Conservation (phyloP, 257 asterid species). For the Asclepias syriaca region DNA sequence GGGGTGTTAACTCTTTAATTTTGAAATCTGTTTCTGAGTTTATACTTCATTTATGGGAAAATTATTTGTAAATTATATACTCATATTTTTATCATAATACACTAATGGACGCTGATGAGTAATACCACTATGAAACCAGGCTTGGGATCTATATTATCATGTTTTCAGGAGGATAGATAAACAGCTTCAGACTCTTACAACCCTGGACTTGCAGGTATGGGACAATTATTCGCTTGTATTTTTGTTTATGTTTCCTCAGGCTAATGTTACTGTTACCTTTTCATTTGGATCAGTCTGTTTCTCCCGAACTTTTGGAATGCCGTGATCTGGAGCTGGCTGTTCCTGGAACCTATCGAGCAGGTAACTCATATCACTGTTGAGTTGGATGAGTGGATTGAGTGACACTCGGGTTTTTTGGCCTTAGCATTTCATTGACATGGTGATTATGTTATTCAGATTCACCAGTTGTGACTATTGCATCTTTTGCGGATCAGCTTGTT, state of each 20-base stretch:
- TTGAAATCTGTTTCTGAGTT: neutral
- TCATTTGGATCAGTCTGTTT: constrained; percentile 64
- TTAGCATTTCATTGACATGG: constrained; percentile 2
- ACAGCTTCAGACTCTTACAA: constrained; percentile 91
- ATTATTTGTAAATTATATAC: neutral
- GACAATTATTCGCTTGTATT: constrained; percentile 15
- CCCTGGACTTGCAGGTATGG: constrained; percentile 94
- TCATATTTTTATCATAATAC: neutral
- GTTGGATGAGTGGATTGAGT: neutral
- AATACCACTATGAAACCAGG: constrained; percentile 37
- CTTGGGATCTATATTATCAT: constrained; percentile 98
- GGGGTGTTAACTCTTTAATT: neutral
- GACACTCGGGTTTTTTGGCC: neutral
- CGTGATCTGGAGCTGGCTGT: constrained; percentile 89
- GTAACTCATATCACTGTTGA: constrained; percentile 24
- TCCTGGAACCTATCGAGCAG: constrained; percentile 98
- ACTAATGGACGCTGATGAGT: neutral
- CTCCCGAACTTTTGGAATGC: constrained; percentile 90
- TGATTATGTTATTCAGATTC: constrained; percentile 46
- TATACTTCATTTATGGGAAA: neutral
- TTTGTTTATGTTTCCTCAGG: constrained; percentile 10
- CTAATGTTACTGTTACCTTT: constrained; percentile 15
- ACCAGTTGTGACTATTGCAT: constrained; percentile 86
- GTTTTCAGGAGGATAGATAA: constrained; percentile 92
- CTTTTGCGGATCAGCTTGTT: constrained; percentile 95